Base-by-base conservation (phyloP, 768 basidiomycete species). In the Tricholoma saponaceum region DNA sequence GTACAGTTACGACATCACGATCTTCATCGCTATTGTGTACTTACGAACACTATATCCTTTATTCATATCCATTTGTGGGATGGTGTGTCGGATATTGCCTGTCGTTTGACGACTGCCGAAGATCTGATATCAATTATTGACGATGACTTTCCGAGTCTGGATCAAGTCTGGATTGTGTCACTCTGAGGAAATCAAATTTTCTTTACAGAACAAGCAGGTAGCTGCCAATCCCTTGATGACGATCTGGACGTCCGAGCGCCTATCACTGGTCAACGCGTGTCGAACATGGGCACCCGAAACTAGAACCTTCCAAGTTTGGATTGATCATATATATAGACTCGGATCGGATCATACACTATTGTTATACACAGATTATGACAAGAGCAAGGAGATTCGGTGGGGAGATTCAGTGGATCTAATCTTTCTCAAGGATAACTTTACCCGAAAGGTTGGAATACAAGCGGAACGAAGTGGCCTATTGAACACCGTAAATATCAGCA, bases 381-480 rank as follows among this genome's bases (percentile, higher is more conserved):
- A 20, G 1, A 10, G 50, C 33, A 28, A 23, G 50, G 18, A 18
- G 9, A 30, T 9, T 51, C 50, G 49, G 23, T n/a, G n/a, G n/a
- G 50, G 18, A 18, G 9, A 30, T 9, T 51, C 50, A 23, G 23
- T n/a, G 16, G 20, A 16, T 53, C 35, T 41, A 56, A 13, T 51
- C 49, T 28, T 37, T 51, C 22, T 59, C 58, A n/a, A 59, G 54
- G 13, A 55, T 28, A n/a, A 59, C 20, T 37, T 51, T 59, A 30
- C 58, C 58, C 9, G 49, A 4, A 28, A 20, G 32, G 25, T 55
- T 26, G 20, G 53, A 50, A 39, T 59, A 59, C 23, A 59, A 51
- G 46, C 58, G 58, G 23, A 59, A 59, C 16, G 50, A n/a, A 39
- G 54, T 18, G 26, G 54, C 47, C 58, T 59, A n/a, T n/a, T n/a